Evolutionary conservation across 2,329 filamentous ascomycete species (phyloP), one percentile per base, ranked within the genome.

Genomic region (Xylariomycetidae sp.): DNA sequence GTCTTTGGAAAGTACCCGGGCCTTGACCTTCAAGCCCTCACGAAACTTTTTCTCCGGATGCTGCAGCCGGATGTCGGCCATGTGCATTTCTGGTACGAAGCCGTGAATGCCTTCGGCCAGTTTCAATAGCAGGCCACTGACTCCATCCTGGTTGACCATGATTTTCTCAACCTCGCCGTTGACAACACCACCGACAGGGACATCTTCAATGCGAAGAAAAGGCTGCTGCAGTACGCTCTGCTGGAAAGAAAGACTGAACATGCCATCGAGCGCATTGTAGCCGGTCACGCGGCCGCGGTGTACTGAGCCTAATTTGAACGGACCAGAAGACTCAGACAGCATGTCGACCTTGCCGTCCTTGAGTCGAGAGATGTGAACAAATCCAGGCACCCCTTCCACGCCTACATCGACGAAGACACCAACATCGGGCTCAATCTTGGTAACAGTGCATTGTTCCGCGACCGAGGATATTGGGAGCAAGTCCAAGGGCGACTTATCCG

Each of bases 21-120:
- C 84, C 47, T 85, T 95, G 42, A 98, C 80, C 32, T 82, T 76
- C 59, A 85, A 76, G 2, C 88, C 88, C 56, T 90, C 85, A 40
- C 84, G 77, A 62, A 95, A 98, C 56, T 95, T 96, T 68, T 90
- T 93, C 60, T 98, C 92, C 0, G 92, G 92, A 51, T 95, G 85
- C 53, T 92, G 85, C 16, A 98, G 68, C 40, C 79, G 79, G 10
- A 92, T 75, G 56, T 98, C 93, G 28, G 92, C 82, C 48, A 98
- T 70, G 55, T 98, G 93, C 54, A 82, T 79, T 52, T 90, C 85
- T 4, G 88, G 76, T 3, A 96, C 88, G 37, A 95, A 73, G n/a
- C 88, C 92, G 31, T 77, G 82, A 44, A 98, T 87, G 28, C 85
- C 85, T 25, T 95, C 86, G 7, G 87, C 82, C 32, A 98, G 63